Conservation (phyloP, 2,329 filamentous ascomycete species). For the Septoria petroselini region DNA sequence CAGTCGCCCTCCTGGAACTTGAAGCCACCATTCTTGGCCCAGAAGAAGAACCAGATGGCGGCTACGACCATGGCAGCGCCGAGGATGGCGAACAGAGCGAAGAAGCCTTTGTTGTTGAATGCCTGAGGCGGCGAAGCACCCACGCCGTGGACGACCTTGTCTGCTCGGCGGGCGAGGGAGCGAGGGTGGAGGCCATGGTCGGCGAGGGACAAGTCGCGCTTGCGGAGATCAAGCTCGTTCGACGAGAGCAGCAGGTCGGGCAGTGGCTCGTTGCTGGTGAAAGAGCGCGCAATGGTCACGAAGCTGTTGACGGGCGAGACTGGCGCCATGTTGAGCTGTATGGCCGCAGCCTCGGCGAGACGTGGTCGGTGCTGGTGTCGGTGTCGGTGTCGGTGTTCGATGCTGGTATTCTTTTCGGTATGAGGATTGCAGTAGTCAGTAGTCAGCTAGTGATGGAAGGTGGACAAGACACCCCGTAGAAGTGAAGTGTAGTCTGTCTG, state of each 20-base stretch:
- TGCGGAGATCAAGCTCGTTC: constrained; percentile 32
- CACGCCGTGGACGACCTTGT: constrained; percentile 28
- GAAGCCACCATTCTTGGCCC: constrained; percentile 95
- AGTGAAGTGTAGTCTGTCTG: too few species aligned
- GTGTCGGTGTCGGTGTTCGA: background rate
- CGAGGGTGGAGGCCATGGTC: constrained; percentile 14
- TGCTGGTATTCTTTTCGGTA: background rate
- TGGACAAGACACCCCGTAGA: too few species aligned
- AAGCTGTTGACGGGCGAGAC: constrained; percentile 27
- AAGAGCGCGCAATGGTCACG: constrained; percentile 24
- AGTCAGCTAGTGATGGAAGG: too few species aligned
- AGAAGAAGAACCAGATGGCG: constrained; percentile 97
- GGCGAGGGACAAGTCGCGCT: constrained; percentile 16
- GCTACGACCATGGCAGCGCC: constrained; percentile 70
- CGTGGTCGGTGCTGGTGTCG: constrained; percentile 1
- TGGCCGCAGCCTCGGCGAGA: constrained; percentile 34
- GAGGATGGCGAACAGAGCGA: constrained; percentile 81
- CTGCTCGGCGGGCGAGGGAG: constrained; percentile 18
- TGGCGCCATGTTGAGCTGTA: constrained; percentile 33
- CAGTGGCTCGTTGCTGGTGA: constrained; percentile 19
- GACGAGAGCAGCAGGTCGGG: constrained; percentile 33
- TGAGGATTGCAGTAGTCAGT: background rate
- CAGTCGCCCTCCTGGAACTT: constrained; percentile 81
- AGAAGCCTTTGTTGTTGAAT: constrained; percentile 60
- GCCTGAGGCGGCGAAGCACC: constrained; percentile 39